Base-by-base conservation (phyloP, 2,329 filamentous ascomycete species). In the Pseudogymnoascus verrucosus region DNA sequence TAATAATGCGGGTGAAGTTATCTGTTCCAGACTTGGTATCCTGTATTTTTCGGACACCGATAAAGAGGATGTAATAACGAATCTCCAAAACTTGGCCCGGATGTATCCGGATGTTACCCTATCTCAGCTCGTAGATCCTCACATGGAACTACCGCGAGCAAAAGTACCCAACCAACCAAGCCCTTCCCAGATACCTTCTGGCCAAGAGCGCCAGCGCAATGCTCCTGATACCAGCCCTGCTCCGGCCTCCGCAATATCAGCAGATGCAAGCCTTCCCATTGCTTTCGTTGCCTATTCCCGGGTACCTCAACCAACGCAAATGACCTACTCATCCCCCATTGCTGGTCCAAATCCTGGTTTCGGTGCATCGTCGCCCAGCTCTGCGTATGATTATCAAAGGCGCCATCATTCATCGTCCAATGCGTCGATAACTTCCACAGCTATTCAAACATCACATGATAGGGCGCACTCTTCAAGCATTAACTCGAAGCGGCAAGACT, bases 101-200 rank as follows among this genome's bases (percentile, higher is more conserved):
- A 57, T 57, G 51, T 57, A 57, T 34, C 51, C 51, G 4, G 51
- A 57, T 34, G 51, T 57, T 57, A 57, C 51, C 12, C 28, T 57
- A 57, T 34, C 51, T 8, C 51, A 57, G 16, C 28, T 57, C 16
- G n/a, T 57, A 57, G 28, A 57, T 57, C 51, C 51, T 34, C 28
- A 34, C 4, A 57, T 57, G 51, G 51, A 34, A 21, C 28, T 57
- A 12, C 51, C 51, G 5, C 28, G 51, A 34, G 28, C 51, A 57
- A 57, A 34, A 14, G 5, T 57, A 12, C 16, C 28, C 10, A 16
- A 3, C 16, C n/a, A 3, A 34, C 28, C n/a, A 57, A 57, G 21
- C 21, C n/a, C 23, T 23, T 44, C 19, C 4, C 19, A 14, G 40
- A 19, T 6, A 44, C 21, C 23, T 31, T 54, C 47, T 4, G 7